Base-by-base conservation (phyloP, 768 basidiomycete genomes). In the Cystofilobasidium ferigula region DNA sequence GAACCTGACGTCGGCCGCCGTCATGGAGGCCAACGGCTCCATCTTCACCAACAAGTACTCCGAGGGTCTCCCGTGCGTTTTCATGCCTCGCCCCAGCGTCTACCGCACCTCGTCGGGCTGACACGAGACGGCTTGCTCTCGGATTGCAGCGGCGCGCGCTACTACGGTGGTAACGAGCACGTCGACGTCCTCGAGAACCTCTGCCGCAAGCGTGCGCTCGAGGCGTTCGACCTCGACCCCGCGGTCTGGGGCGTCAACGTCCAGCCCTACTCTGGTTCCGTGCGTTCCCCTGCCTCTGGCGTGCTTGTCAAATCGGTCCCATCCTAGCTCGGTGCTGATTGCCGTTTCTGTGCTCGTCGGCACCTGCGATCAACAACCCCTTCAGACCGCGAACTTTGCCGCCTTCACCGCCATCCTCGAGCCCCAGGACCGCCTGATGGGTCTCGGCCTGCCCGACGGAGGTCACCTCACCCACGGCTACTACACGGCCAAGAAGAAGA, bases 401-500 rank as follows among this genome's bases (percentile, higher is more conserved):
- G 89, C 92, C 47, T 82, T 97, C 73, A 98, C 95, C 42, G 92
- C 94, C 42, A 81, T 99, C 71, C 85, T 97, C 75, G 88, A 95
- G 76, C 94, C 94, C 58, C 89, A 97, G 76, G 94, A 98, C 78
- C 87, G 94, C 69, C 83, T 99, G 71, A 98, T 99, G 94, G 94
- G 94, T 77, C 87, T 99, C 71, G 93, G 92, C 69, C 86, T 99
- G 40, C 91, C 94, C 18, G 93, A 98, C 74, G 94, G 94, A 36
- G 67, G 67, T 28, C 47, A 63, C 64, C 54, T 95, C 71, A 97
- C 92, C 38, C 94, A 97, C 75, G 94, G 94, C 35, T 94, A 94
- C 81, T 99, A 93, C 78, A 94, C 91, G 64, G 89, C 91, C 67
- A 98, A 98, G 81, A 95, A 97, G 82, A 98, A 99, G 79, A 98